Conservation (phyloP, 768 basidiomycete genomes). For the Pleurotus tuoliensis region DNA sequence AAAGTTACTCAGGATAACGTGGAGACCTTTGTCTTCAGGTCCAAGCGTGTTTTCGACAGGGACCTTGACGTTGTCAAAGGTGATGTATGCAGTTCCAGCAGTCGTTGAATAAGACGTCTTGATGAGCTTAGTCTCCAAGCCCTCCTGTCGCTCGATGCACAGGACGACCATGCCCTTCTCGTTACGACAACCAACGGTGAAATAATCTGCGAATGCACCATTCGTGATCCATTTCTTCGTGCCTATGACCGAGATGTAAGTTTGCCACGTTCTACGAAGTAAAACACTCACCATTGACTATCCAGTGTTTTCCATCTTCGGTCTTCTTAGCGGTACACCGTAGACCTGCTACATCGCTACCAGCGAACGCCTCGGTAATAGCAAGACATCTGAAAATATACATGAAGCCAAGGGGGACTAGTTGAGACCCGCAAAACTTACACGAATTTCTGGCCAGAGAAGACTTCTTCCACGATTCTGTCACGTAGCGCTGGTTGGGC, state of each 20-base stretch:
- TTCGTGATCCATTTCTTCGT: conserved; percentile 46
- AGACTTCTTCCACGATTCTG: conserved; percentile 44
- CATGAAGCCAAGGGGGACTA: background rate
- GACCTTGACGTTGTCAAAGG: conserved; percentile 28
- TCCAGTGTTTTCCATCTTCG: conserved; percentile 65
- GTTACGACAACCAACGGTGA: conserved; percentile 57
- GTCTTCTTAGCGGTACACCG: conserved; percentile 58
- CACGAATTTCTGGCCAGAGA: conserved; percentile 66
- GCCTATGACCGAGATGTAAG: background rate
- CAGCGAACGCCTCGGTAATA: conserved; percentile 74
- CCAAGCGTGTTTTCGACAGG: conserved; percentile 60
- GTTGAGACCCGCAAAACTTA: background rate
- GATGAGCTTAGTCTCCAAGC: conserved; percentile 16
- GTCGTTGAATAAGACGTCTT: conserved; percentile 49
- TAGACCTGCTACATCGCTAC: conserved; percentile 63
- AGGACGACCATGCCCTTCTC: conserved; percentile 29
- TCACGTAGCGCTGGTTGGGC: conserved; percentile 40
- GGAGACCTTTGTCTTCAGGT: conserved; percentile 61
- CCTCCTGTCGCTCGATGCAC: conserved; percentile 15
- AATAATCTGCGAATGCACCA: conserved; percentile 27
- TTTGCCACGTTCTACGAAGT: background rate
- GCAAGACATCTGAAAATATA: conserved; percentile 41
- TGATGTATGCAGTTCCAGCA: conserved; percentile 44
- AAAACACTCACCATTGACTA: conserved; percentile 37
- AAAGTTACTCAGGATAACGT: conserved; percentile 63